Evolutionary conservation across 2,329 filamentous ascomycete genomes (phyloP), one percentile per base, ranked within the genome.

Genomic region (Neodidymelliopsis sp.): DNA sequence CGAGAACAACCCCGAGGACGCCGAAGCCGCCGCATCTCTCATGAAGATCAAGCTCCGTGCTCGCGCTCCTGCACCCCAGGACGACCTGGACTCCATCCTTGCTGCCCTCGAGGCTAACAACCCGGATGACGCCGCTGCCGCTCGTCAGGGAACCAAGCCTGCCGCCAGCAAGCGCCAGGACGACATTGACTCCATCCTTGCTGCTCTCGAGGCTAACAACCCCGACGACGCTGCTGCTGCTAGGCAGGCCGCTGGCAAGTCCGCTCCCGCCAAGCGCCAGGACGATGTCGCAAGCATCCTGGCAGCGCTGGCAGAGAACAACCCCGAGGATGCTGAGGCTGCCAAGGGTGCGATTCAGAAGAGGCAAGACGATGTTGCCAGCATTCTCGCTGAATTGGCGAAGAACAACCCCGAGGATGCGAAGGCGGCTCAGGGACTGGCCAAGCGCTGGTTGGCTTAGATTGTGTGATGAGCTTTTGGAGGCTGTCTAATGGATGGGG

Each of bases 1-100:
- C 23, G 55, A 52, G 31, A 65, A 67, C 56, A 66, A 63, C 48
- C 63, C 65, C 9, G 57, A 64, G 22, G 63, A 66, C 15, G 60
- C 63, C 27, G 57, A 61, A 15, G 62, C 62, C 22, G 60, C 60
- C 2, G 63, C 62, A 2, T 25, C 63, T 6, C 52, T 53, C 53
- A 60, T 65, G 61, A 59, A 60, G 24, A 50, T 65, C 46, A 66
- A 65, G 51, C 61, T 65, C 10, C 57, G 60, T 20, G 52, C 49
- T 18, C 53, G 57, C 16, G 45, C 47, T 16, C 52, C 60, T 6
- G 51, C 39, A 35, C 54, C 58, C 31, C 59, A 66, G 30, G 45
- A 58, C 41, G 62, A 66, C 25, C 16, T 66, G 11, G 34, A 35
- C 27, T 53, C 48, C 27, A 64, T 66, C 33, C 45, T 65, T 16